Percentiles rank a stretch among this genome's conserved stretches.
These are phyloP conservation scores for Amphirosellinia nigrospora DNA, from an alignment of 495 filamentous ascomycete genomes.

Conservation along the genomic window DNA sequence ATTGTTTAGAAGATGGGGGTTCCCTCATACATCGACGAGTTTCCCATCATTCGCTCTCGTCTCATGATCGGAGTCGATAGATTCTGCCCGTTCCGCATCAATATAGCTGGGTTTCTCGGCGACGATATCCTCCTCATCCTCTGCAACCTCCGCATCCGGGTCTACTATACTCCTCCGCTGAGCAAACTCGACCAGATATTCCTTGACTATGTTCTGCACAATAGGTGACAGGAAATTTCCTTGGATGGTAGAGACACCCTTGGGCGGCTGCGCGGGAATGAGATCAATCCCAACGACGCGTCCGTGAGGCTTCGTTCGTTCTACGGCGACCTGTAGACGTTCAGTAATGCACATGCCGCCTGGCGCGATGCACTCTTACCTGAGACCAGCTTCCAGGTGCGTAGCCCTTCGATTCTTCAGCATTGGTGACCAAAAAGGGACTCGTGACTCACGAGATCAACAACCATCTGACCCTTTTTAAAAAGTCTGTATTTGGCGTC, in stretches of 20 bases:
- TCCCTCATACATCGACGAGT: constrained; percentile 72
- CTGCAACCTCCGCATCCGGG: constrained; percentile 26
- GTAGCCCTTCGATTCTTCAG: constrained; percentile 68
- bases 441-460: constrained; percentile 73
- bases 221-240: constrained; percentile 80
- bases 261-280: constrained; percentile 87
- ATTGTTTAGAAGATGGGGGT: neutral
- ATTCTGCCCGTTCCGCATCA: constrained; percentile 55
- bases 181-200: constrained; percentile 69
- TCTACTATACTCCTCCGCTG: constrained; percentile 42
- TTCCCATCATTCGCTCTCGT: constrained; percentile 44
- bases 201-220: constrained; percentile 75
- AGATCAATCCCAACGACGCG: constrained; percentile 90
- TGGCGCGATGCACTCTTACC: constrained; percentile 47
- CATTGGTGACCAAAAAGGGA: neutral
- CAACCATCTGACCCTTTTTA: constrained; percentile 76
- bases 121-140: constrained; percentile 32
- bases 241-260: constrained; percentile 89
- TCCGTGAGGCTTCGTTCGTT: constrained; percentile 74
- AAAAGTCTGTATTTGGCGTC: constrained; percentile 83
- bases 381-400: constrained; percentile 96
- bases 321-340: constrained; percentile 72
- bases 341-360: constrained; percentile 15
- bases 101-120: constrained; percentile 57
- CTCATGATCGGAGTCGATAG: constrained; percentile 40